Evolutionary conservation across 2,329 filamentous ascomycete species (phyloP), one percentile per base, ranked within the genome.

Genomic region (Diaporthe capsici): DNA sequence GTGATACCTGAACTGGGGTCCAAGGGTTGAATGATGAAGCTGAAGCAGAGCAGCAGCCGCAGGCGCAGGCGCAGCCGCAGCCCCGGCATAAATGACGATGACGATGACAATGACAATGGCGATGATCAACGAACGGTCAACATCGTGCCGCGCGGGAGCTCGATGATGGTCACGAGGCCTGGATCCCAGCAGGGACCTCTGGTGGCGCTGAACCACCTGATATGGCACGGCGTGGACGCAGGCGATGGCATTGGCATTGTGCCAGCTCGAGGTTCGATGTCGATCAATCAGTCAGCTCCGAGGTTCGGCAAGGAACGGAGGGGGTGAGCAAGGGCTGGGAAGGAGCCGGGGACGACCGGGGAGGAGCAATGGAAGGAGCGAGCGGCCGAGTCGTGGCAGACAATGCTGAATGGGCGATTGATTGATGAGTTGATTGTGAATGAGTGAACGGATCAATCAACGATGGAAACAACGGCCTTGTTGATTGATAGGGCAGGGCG

Each of bases 171-270:
- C 71, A 73, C 71, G 71, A 44, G 71, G 47, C 31, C 49, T 25
- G 9, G 28, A 44, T 57, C 53, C 20, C 13, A 42, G 37, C 28
- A 49, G 53, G 58, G 61, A 1, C n/a, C 61, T 44, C 55, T 75
- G 57, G 68, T 51, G 55, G 57, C 42, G 73, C 37, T 49, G 67
- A 49, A 28, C 31, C 67, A 75, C 47, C 70, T 75, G 65, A 74
- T 44, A 58, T 63, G 63, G 47, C n/a, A 53, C 34, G 57, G 73
- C 44, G 47, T 37, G 22, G 53, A 71, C 42, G 42, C 51, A 47
- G 71, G 57, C 49, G n/a, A 42, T 10, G 61, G 42, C 31, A 61
- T 71, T 61, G 44, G 53, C 31, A 47, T 60, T 55, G 31, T 72
- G 71, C 44, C 34, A 44, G 37, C n/a, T 47, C 47, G 49, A 63